Conservation (phyloP, 192 early-diverging fungal genomes). For the Phycomyces blakesleeanus region DNA sequence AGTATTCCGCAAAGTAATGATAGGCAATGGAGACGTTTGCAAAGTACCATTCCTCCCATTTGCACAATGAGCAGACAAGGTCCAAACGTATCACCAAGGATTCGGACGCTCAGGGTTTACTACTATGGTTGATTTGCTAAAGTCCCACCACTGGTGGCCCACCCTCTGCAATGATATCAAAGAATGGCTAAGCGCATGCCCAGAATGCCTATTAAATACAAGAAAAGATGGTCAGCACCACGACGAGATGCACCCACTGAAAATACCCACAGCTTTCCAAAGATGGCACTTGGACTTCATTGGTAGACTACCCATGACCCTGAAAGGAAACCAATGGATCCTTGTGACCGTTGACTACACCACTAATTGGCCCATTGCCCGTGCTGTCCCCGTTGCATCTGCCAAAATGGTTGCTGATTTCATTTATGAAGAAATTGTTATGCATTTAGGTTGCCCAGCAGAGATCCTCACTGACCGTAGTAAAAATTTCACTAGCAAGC, state of each 20-base stretch:
- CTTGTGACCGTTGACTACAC: slow-evolving; percentile 22
- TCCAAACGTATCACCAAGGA: background rate
- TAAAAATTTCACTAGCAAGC: slow-evolving; percentile 13
- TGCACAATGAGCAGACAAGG: no score
- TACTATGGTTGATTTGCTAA: background rate
- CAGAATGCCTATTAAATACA: background rate
- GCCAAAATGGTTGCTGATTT: slow-evolving; percentile 14
- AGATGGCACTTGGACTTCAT: slow-evolving; percentile 17
- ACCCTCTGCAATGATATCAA: no score
- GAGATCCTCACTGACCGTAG: no score
- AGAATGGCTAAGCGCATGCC: background rate
- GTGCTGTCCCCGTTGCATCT: slow-evolving; percentile 9
- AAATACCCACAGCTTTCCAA: background rate
- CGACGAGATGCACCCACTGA: background rate
- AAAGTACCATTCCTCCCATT: no score
- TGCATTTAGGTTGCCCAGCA: slow-evolving; percentile 12
- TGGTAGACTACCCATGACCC: background rate
- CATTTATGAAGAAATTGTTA: slow-evolving; percentile 29
- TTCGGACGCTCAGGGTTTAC: background rate
- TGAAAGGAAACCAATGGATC: slow-evolving; percentile 13
- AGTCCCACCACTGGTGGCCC: background rate
- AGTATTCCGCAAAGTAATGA: no score
- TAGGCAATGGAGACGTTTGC: no score
- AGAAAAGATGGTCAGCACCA: background rate
- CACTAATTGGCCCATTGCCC: slow-evolving; percentile 29